phyloP scores from a whole-genome alignment of 2,329 filamentous ascomycete genomes.

The Lachnellula subtilissima region DNA sequence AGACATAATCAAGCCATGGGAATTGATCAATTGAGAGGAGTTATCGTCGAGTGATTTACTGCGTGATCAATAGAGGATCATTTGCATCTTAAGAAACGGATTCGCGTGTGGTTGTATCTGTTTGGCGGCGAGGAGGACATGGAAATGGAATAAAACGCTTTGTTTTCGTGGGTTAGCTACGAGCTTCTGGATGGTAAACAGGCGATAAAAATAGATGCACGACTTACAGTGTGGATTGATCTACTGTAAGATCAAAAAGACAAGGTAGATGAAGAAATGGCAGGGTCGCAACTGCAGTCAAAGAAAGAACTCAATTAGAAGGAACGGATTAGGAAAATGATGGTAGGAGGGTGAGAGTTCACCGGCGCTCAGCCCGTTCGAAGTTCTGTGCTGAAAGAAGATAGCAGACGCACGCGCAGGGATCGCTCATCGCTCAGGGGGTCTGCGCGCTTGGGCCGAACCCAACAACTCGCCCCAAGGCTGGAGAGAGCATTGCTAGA shows the following conservation, averaged over 20 bases:
- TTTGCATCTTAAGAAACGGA: slow-evolving; percentile 5
- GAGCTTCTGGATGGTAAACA: neutral
- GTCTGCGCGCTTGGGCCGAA: neutral
- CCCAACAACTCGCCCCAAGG: neutral
- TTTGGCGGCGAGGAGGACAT: slow-evolving; percentile 8
- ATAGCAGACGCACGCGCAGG: neutral
- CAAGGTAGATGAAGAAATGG: slow-evolving; percentile 7
- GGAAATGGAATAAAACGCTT: slow-evolving; percentile 6
- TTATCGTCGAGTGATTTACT: neutral
- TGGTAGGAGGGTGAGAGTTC: neutral
- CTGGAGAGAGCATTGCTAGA: neutral
- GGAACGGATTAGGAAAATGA: neutral
- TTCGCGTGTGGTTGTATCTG: slow-evolving; percentile 10
- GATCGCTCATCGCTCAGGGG: neutral
- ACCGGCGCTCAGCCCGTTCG: neutral
- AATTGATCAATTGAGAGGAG: slow-evolving; percentile 11
- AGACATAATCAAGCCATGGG: slow-evolving; percentile 32
- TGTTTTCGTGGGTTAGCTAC: neutral
- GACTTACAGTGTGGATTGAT: slow-evolving; percentile 5
- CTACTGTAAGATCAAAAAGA: neutral
- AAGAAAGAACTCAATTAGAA: neutral
- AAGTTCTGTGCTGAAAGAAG: neutral
- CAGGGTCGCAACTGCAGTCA: neutral
- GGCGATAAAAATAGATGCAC: neutral
- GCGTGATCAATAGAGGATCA: slow-evolving; percentile 5